Conservation (phyloP, 768 basidiomycete genomes). For the Naganishia friedmannii region DNA sequence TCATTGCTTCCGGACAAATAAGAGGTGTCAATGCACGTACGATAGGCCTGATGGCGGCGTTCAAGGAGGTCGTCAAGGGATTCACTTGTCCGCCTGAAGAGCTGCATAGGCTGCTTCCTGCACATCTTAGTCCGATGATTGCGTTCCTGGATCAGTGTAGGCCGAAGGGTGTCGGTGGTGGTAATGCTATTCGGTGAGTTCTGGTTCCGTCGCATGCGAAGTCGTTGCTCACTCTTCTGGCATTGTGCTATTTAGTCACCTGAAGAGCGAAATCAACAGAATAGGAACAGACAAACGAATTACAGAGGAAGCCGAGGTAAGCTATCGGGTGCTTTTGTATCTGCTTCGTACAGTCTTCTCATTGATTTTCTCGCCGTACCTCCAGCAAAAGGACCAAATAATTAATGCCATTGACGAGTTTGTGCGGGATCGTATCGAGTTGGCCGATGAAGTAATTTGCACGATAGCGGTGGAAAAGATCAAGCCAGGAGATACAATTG, state of each 20-base stretch:
- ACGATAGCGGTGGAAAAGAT: constrained; percentile 87
- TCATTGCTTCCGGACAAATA: constrained; percentile 88
- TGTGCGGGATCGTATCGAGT: constrained; percentile 85
- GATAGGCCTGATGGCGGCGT: constrained; percentile 83
- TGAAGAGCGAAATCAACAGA: constrained; percentile 91
- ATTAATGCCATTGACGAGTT: constrained; percentile 86
- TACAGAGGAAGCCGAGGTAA: constrained; percentile 78
- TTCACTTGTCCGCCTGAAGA: constrained; percentile 16
- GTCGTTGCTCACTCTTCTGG: constrained; percentile 61
- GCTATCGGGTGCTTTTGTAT: constrained; percentile 41
- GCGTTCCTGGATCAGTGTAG: constrained; percentile 42
- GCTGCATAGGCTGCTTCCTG: constrained; percentile 31
- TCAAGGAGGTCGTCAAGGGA: constrained; percentile 71
- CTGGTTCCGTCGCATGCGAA: neutral
- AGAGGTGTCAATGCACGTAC: constrained; percentile 93
- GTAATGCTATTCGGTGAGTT: constrained; percentile 49
- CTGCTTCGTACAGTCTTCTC: too few species aligned
- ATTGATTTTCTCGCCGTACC: neutral
- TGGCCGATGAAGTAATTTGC: constrained; percentile 90
- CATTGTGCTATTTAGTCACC: constrained; percentile 67
- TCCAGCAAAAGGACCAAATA: constrained; percentile 78
- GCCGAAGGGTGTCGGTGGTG: constrained; percentile 51
- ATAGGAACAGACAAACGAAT: constrained; percentile 78
- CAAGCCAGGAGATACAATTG: constrained; percentile 83
- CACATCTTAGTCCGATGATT: constrained; percentile 43